Percentiles rank a stretch among this genome's conserved stretches.
Conservation (phyloP, 345 rosid genomes). For the Clarkia xantiana region DNA sequence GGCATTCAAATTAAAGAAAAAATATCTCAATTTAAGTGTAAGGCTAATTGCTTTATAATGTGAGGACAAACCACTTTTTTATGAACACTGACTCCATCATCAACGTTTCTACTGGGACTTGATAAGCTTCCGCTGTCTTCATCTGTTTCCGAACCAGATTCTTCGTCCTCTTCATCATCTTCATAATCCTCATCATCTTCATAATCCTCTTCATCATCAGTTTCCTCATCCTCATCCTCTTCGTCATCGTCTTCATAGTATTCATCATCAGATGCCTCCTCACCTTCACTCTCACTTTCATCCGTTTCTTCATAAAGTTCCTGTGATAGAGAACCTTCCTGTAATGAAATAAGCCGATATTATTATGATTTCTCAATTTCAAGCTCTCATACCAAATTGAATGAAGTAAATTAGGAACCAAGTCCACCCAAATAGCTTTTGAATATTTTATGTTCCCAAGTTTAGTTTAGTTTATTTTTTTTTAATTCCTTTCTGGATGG, state of each 20-base stretch:
- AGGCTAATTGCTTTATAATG: no score
- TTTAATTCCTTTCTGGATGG: no score
- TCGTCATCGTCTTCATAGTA: conserved; percentile 26
- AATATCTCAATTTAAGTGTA: not conserved
- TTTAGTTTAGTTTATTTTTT: no score
- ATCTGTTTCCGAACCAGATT: conserved; percentile 40
- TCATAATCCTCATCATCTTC: no score
- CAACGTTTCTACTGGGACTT: conserved; percentile 27
- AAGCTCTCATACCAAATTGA: no score
- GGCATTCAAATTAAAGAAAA: not conserved
- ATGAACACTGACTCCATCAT: conserved; percentile 24
- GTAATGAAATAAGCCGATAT: conserved; percentile 14
- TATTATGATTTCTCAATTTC: no score
- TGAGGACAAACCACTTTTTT: conserved; percentile 33
- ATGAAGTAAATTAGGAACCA: no score
- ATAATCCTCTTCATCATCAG: no score
- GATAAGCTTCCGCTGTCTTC: conserved; percentile 39
- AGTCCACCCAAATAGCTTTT: no score
- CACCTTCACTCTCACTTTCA: conserved; percentile 69
- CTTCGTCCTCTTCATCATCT: conserved; percentile 41
- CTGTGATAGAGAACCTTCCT: conserved; percentile 67
- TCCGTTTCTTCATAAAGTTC: conserved; percentile 78
- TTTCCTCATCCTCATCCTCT: no score
- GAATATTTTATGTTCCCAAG: no score
- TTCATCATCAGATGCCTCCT: conserved; percentile 71